Evolutionary conservation across 352 stramenopile genomes (phyloP), one percentile per base, ranked within the genome.

Genomic region (Phytophthora ramorum): DNA sequence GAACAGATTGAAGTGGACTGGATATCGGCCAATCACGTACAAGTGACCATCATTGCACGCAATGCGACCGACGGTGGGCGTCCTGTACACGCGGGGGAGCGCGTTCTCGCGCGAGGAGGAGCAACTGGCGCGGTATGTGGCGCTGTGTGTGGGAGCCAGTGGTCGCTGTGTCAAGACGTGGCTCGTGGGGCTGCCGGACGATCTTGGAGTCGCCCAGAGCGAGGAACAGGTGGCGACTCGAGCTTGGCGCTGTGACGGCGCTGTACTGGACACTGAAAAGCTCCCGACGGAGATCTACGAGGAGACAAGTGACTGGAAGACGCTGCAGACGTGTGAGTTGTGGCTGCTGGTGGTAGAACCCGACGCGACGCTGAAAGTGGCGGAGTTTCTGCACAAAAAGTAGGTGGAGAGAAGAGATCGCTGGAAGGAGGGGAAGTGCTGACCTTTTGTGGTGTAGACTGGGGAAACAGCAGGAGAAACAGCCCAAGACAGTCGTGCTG

Each of bases 271-370:
- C 20, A 60, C 48, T n/a, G 38, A 49, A 7, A 47, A 72, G 12
- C 28, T 91, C 0, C 43, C 56, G 0, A 26, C 4, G 8, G 54
- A 65, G 0, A 24, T 44, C 2, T 93, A 88, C 56, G 71, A 83
- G 20, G 77, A 87, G 51, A 79, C 69, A 0, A 16, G n/a, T 4
- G 65, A 86, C 19, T 64, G 76, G 41, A 67, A 73, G 10, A 44
- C 16, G 49, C 66, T 93, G n/a, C 30, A 49, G 7, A 68, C 82
- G 9, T 93, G 83, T 32, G 71, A 85, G 22, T 46, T 92, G 37
- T 92, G 81, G 85, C 41, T 93, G 17, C 19, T 93, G 30, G 54
- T 89, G 49, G 46, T 92, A 7, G 85, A 93, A 46, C 63, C 74
- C 0, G 73, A 85, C 22, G 57, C 60, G 19, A 85, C 78, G 30